Percentiles rank a stretch among this genome's conserved stretches.
Conservation (phyloP, 139 green algal genomes). For the Pleodorina starrii region DNA sequence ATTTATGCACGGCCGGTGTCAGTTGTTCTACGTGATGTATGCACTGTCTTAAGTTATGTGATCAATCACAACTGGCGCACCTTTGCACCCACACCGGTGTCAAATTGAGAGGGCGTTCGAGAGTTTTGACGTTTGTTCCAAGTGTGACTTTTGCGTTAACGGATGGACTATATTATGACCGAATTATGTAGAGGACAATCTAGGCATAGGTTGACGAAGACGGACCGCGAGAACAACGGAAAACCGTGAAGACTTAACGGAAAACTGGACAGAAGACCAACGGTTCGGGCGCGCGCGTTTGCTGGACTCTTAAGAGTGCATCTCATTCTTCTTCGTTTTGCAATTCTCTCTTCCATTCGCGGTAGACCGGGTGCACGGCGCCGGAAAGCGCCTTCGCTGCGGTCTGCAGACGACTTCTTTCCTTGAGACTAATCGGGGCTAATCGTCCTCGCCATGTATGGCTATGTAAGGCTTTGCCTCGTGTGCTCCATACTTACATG, state of each 20-base stretch:
- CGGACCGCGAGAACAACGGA: not conserved
- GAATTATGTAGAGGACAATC: not conserved
- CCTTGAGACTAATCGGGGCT: too few species aligned
- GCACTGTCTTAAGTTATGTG: constrained; percentile 7
- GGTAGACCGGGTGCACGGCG: not conserved
- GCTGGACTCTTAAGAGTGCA: not conserved
- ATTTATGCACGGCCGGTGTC: too few species aligned
- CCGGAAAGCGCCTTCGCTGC: constrained; percentile 3
- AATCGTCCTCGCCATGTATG: too few species aligned
- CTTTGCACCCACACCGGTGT: constrained; percentile 20
- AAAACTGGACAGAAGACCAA: not conserved
- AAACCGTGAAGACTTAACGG: not conserved
- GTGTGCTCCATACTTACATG: not conserved
- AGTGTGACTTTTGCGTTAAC: not conserved
- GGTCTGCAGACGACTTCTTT: not conserved
- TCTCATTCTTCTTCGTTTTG: not conserved
- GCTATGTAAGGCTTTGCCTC: too few species aligned
- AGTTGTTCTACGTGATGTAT: not conserved
- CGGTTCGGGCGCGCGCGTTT: too few species aligned
- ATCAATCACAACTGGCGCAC: not conserved
- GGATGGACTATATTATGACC: not conserved
- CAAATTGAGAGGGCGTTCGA: not conserved
- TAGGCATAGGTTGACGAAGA: not conserved
- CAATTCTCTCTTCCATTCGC: not conserved
- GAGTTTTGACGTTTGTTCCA: not conserved